Evolutionary conservation across 2,329 filamentous ascomycete genomes (phyloP), one percentile per base, ranked within the genome.

Genomic region (Mycogone perniciosa): DNA sequence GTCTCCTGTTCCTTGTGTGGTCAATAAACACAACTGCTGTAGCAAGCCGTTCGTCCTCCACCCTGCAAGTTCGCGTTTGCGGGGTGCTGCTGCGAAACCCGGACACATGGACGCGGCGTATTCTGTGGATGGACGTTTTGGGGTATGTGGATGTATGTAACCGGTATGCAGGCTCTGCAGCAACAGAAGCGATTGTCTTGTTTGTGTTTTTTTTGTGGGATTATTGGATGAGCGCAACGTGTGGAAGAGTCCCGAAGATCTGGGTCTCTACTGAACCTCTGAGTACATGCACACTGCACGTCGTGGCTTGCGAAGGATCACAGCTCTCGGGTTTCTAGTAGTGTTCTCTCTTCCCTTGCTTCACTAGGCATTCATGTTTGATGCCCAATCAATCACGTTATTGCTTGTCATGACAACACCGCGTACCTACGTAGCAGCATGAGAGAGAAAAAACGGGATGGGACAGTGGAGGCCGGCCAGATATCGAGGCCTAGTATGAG

Each of bases 401-500:
- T 35, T 35, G 7, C 7, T 35, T 35, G 33, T 35, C 11, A 35
- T 35, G 33, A 35, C 20, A 20, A 20, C 20, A 20, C 20, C 3
- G 20, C 20, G 20, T 20, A 20, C 20, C 20, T 20, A 20, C 20
- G 20, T 20, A 20, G 20, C 20, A 20, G 20, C 20, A 20, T 20
- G 20, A 20, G 20, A 20, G 20, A 20, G 20, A 20, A 20, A 20
- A 20, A 20, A 20, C 3, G 20, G 2, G 20, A 20, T 20, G 20
- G 20, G 20, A 20, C 20, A 20, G 49, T 47, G 45, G 50, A 52
- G 50, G 41, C 13, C 46, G 50, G 50, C 50, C 50, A 48, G 31
- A 52, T 52, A 52, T 52, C 45, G 50, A 44, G 50, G 45, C 50
- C 50, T 52, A 48, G 50, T 48, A 48, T 41, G 40, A 44, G 50